Conservation (phyloP, 75 land plant genomes). For the Azolla pinnata region DNA sequence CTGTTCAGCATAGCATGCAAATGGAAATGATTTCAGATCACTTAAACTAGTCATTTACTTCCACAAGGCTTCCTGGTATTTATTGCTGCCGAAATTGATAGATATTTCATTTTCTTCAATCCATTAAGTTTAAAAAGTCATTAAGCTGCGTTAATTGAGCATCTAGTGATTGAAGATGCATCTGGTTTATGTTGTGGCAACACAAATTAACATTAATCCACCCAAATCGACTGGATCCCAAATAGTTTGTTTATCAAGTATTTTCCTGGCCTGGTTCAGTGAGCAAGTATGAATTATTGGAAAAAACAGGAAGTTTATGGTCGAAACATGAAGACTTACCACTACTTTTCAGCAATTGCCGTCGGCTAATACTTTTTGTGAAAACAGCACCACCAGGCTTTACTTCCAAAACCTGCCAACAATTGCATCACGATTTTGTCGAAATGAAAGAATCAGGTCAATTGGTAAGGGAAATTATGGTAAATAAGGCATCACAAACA, state of each 20-base stretch:
- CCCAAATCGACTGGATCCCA: neutral
- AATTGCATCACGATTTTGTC: too few species aligned
- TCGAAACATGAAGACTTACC: conserved; percentile 31
- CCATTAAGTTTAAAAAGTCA: neutral
- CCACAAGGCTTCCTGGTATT: too few species aligned
- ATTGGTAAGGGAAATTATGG: too few species aligned
- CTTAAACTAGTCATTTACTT: too few species aligned
- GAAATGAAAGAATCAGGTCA: too few species aligned
- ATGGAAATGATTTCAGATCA: too few species aligned
- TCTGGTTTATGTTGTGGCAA: neutral
- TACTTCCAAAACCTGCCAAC: conserved; percentile 70
- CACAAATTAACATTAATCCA: neutral
- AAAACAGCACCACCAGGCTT: conserved; percentile 53
- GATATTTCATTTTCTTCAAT: too few species aligned
- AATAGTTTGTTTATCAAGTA: neutral
- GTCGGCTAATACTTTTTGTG: conserved; percentile 53
- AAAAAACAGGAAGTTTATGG: neutral
- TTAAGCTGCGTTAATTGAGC: neutral
- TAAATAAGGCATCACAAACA: too few species aligned
- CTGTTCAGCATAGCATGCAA: too few species aligned
- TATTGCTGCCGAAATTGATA: too few species aligned
- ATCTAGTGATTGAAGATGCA: neutral
- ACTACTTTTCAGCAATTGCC: conserved; percentile 76
- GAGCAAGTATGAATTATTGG: neutral
- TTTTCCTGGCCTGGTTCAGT: neutral